Evolutionary conservation across 768 basidiomycete species (phyloP).

Genomic region (Leucocoprinus sp.): DNA sequence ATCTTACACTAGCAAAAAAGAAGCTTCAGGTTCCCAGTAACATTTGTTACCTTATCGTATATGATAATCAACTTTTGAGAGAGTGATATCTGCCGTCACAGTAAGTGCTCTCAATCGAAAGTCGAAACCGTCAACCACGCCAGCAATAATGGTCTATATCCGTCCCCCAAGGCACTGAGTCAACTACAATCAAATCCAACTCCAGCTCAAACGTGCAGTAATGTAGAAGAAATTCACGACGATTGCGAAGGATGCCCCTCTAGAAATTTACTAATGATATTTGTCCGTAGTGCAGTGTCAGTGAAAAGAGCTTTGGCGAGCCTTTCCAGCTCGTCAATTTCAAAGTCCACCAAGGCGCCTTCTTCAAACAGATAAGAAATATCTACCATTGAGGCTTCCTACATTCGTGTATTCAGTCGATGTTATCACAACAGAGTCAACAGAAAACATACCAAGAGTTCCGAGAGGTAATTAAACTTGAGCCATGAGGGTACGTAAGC

Average conservation of each 20-base stretch:
- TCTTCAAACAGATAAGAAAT: slow-evolving; percentile 88
- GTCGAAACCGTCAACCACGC: not conserved
- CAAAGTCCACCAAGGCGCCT: slow-evolving; percentile 86
- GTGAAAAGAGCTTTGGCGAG: slow-evolving; percentile 86
- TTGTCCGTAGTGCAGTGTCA: slow-evolving; percentile 74
- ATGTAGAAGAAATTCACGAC: slow-evolving; percentile 9
- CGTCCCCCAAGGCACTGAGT: no score
- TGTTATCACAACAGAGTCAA: not conserved
- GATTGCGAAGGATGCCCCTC: slow-evolving; percentile 42
- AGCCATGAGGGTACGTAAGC: slow-evolving; percentile 90
- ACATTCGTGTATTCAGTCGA: slow-evolving; percentile 11
- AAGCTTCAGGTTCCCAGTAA: slow-evolving; percentile 8
- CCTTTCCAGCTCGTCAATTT: slow-evolving; percentile 69
- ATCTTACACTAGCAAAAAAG: slow-evolving; percentile 36
- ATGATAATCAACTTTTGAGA: no score
- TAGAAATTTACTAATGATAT: slow-evolving; percentile 69
- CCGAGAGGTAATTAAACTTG: slow-evolving; percentile 90
- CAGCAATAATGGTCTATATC: slow-evolving; percentile 11
- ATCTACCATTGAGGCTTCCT: slow-evolving; percentile 92
- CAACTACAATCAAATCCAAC: no score
- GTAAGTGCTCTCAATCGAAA: not conserved
- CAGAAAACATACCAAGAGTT: slow-evolving; percentile 65
- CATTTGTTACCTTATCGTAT: not conserved
- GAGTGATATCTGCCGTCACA: no score
- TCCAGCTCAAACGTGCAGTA: no score